These are phyloP conservation scores for Lotus japonicus DNA, from an alignment of 306 rosid species.

Conservation along the genomic window DNA sequence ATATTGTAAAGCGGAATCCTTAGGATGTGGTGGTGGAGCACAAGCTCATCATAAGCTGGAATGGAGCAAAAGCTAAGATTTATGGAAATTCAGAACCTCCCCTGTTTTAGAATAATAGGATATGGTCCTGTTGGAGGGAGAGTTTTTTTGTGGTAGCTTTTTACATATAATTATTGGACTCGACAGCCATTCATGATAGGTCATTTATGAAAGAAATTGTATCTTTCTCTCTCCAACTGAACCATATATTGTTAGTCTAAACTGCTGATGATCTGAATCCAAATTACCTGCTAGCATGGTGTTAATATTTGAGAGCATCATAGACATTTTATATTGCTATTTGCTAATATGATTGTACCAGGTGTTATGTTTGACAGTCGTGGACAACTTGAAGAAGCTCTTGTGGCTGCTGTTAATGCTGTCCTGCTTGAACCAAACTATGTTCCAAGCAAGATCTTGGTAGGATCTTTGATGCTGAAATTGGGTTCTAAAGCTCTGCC, in stretches of 20 bases:
- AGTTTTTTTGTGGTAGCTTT: too few species aligned
- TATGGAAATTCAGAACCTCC: neutral
- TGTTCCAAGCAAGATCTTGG: conserved; percentile 70
- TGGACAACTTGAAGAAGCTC: conserved; percentile 57
- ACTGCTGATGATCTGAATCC: too few species aligned
- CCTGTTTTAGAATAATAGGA: too few species aligned
- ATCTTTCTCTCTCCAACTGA: too few species aligned
- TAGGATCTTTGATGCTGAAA: conserved; percentile 49
- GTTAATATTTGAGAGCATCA: neutral
- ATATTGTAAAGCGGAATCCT: neutral
- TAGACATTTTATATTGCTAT: neutral
- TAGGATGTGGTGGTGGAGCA: neutral
- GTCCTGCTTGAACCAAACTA: conserved; percentile 49
- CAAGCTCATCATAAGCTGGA: neutral
- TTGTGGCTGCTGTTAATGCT: conserved; percentile 39
- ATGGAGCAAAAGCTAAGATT: neutral
- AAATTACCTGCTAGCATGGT: neutral
- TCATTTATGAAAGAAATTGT: too few species aligned
- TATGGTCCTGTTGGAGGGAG: too few species aligned
- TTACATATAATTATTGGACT: too few species aligned
- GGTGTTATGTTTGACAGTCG: conserved; percentile 60
- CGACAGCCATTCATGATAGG: too few species aligned
- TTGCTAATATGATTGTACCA: conserved; percentile 27
- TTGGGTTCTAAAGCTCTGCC: conserved; percentile 54
- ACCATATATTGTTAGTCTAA: too few species aligned